Conservation (phyloP, 2,329 filamentous ascomycete species). For the Colletotrichum sojae region DNA sequence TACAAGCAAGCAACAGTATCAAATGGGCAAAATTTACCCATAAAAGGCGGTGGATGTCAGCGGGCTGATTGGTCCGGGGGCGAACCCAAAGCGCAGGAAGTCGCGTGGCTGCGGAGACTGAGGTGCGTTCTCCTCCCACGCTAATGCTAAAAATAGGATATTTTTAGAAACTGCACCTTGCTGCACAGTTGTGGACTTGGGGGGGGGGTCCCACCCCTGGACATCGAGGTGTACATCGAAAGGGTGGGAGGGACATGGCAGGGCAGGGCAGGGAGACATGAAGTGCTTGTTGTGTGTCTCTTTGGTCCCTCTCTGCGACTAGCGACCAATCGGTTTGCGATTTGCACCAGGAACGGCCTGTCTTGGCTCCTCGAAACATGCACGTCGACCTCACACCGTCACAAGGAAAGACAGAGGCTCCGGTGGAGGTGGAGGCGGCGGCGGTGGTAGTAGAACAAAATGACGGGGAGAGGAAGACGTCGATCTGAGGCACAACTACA, state of each 20-base stretch:
- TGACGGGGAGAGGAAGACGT: not conserved
- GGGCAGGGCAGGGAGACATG: slow-evolving; percentile 12
- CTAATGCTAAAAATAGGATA: slow-evolving; percentile 40
- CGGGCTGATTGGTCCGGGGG: slow-evolving; percentile 24
- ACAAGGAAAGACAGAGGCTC: slow-evolving; percentile 21
- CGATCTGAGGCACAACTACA: too few relatives aligned
- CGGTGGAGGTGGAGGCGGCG: not conserved
- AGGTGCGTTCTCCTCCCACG: slow-evolving; percentile 2
- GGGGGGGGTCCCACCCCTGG: not conserved
- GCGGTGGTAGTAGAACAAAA: not conserved
- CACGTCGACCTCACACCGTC: slow-evolving; percentile 34
- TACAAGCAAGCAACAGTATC: not conserved
- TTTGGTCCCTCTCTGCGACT: not conserved
- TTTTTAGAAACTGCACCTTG: slow-evolving; percentile 36
- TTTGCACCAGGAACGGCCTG: slow-evolving; percentile 25
- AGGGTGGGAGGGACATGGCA: too few relatives aligned
- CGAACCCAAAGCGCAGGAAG: not conserved
- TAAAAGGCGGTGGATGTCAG: not conserved
- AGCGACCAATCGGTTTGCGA: slow-evolving; percentile 30
- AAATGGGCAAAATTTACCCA: slow-evolving; percentile 19
- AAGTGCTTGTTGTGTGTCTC: too few relatives aligned
- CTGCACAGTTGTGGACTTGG: not conserved
- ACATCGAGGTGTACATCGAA: slow-evolving; percentile 14
- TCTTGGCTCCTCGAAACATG: slow-evolving; percentile 30
- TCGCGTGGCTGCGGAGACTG: slow-evolving; percentile 37